phyloP scores from a whole-genome alignment of 768 basidiomycete species.

The Kwoniella bestiolae region DNA sequence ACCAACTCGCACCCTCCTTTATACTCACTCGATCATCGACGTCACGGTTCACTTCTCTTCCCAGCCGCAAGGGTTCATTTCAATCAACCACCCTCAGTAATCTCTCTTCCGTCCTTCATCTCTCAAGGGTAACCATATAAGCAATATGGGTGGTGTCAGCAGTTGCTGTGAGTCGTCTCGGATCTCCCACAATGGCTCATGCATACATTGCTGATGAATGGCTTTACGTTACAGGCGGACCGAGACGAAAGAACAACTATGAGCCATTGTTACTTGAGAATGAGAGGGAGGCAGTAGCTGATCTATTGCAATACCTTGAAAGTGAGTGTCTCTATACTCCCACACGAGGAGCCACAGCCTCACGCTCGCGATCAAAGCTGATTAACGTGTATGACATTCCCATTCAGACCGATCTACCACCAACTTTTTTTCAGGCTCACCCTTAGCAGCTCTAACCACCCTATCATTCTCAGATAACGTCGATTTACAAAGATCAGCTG shows the following conservation, averaged over 20 bases:
- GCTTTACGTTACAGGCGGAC: conserved; percentile 38
- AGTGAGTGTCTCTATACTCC: conserved; percentile 65
- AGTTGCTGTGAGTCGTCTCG: conserved; percentile 34
- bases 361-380: not conserved
- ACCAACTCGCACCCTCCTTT: conserved; percentile 10
- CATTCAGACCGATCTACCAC: conserved; percentile 87
- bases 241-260: conserved; percentile 54
- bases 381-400: conserved; percentile 7
- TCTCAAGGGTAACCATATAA: not conserved
- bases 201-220: not conserved
- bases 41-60: not conserved
- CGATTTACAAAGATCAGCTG: conserved; percentile 95
- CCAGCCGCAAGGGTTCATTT: not conserved
- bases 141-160: conserved; percentile 41
- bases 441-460: conserved; percentile 89
- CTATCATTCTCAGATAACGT: conserved; percentile 99
- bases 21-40: conserved; percentile 14
- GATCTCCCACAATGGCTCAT: not conserved
- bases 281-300: conserved; percentile 96
- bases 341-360: not conserved
- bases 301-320: conserved; percentile 94
- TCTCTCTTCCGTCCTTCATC: not conserved
- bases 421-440: conserved; percentile 95
- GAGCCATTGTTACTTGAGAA: conserved; percentile 59
- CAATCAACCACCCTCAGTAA: not conserved